Evolutionary conservation across 106 monocot genomes (phyloP), one percentile per base, ranked within the genome.

Genomic region (Dioscorea zingiberensis): DNA sequence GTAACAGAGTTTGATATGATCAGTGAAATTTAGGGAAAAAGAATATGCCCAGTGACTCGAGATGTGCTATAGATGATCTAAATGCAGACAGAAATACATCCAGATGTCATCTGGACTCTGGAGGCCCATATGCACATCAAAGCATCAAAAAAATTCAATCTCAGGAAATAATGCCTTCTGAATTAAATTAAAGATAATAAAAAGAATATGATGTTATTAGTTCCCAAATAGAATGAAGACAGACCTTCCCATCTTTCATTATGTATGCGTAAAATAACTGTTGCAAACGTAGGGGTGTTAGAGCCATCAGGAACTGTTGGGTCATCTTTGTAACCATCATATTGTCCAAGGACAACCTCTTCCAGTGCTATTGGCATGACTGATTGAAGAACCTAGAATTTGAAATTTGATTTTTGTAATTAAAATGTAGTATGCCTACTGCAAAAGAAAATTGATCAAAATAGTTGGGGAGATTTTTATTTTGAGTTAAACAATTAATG

Each of bases 171-270:
- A 38, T 6, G 4, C 38, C 6, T 6, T 10, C 38, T 2, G 38
- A 38, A 38, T 38, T 38, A 10, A 38, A 30, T 7, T 30, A 30
- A 2, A 30, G 30, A 30, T 30, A 30, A 30, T 7, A 30, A 30
- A 2, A 3, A 30, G 30, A 30, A 38, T 38, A 6, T 8, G 10
- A 38, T 38, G 4, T 38, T 38, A 38, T 38, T 10, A 38, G 38
- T 38, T 38, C 10, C 1, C 38, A 6, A 38, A 38, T 8, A 10
- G 38, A 38, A 38, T 38, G 38, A 38, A 38, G 38, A 62, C 30
- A 46, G 60, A 97, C 95, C 95, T 85, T 97, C 95, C 95, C 95
- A 97, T 97, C 95, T 88, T 85, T 97, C 95, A 79, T 88, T 97
- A 69, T 97, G 88, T 72, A 97, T 91, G 46, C 77, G 62, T 25